These are phyloP conservation scores for Apiospora koreana DNA, from an alignment of 2,329 filamentous ascomycete genomes.

Conservation along the genomic window DNA sequence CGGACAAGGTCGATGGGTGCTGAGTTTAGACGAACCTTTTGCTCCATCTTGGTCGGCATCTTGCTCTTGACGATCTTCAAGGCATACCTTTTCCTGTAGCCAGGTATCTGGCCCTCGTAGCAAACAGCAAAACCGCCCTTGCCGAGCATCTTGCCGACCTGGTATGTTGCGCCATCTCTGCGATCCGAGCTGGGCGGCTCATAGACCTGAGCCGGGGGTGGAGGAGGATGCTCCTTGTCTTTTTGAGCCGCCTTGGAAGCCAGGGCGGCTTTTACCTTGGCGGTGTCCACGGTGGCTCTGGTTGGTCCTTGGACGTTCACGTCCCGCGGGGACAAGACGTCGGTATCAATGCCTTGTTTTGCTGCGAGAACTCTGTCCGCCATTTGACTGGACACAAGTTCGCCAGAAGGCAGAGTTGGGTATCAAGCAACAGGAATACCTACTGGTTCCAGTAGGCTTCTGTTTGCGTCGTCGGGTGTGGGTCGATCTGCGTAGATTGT, in stretches of 20 bases:
- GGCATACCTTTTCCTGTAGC: conserved; percentile 68
- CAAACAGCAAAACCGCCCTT: conserved; percentile 85
- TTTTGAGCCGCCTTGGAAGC: conserved; percentile 39
- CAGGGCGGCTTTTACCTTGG: conserved; percentile 52
- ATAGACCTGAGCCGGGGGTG: conserved; percentile 59
- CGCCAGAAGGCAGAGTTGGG: conserved; percentile 12
- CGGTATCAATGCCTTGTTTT: conserved; percentile 56
- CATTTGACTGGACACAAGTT: conserved; percentile 35
- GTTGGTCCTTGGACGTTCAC: conserved; percentile 58
- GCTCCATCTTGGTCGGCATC: conserved; percentile 81
- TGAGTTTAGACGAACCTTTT: conserved; percentile 62
- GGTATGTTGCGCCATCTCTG: conserved; percentile 70
- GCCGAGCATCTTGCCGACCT: conserved; percentile 72
- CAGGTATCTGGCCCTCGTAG: conserved; percentile 69
- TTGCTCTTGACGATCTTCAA: conserved; percentile 83
- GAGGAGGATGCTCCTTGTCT: conserved; percentile 67
- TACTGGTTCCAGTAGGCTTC: conserved; percentile 16
- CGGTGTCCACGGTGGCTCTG: conserved; percentile 34
- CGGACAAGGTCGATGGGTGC: not conserved
- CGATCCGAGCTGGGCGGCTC: conserved; percentile 70
- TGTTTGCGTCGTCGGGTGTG: conserved; percentile 13
- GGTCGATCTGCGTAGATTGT: not conserved
- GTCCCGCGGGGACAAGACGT: conserved; percentile 66
- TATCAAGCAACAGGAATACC: conserved; percentile 16
- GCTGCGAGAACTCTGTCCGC: conserved; percentile 48